Evolutionary conservation across 2,329 filamentous ascomycete genomes (phyloP), one percentile per base, ranked within the genome.

Genomic region (Microcyclosporella mali): DNA sequence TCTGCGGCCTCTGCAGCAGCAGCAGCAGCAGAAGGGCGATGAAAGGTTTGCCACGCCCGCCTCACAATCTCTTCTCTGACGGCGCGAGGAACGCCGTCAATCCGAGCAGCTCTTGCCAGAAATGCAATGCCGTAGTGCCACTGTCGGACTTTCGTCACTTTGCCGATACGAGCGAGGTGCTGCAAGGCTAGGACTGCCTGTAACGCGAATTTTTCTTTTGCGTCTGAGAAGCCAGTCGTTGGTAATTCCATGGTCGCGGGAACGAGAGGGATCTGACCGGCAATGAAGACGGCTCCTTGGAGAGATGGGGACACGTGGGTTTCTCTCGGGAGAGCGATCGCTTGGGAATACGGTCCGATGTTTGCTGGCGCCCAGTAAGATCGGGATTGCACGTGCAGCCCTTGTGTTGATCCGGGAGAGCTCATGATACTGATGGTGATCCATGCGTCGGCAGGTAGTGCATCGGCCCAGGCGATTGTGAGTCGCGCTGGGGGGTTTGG

Each of bases 321-420:
- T 10, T 32, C 27, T 12, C 33, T 16, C 16, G 70, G 70, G 9
- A 79, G 67, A 2, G 76, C 72, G 37, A 92, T 80, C 3, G 88
- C 88, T 68, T 98, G 92, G 43, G 89, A 95, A 65, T 97, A 97
- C 0, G 92, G 92, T 0, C 92, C 92, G 41, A 98, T 97, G 59
- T 97, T 97, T 15, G 92, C 90, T 0, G 92, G 92, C 0, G 92
- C 92, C 92, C 92, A 98, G 71, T 97, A 97, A 9, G 88, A 94
- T 30, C 86, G 74, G 3, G 85, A 89, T 66, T 97, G 92, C 4
- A 98, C 89, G 63, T 98, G 92, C 1, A 97, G 74, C 0, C 66
- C 85, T 43, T 57, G 53, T 25, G 71, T 64, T 30, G 46, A 41
- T 14, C 53, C 51, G 31, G 17, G 21, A 2, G 39, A 16, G 10